phyloP scores from a whole-genome alignment of 2,329 filamentous ascomycete genomes.

The Colletotrichum spinosum region DNA sequence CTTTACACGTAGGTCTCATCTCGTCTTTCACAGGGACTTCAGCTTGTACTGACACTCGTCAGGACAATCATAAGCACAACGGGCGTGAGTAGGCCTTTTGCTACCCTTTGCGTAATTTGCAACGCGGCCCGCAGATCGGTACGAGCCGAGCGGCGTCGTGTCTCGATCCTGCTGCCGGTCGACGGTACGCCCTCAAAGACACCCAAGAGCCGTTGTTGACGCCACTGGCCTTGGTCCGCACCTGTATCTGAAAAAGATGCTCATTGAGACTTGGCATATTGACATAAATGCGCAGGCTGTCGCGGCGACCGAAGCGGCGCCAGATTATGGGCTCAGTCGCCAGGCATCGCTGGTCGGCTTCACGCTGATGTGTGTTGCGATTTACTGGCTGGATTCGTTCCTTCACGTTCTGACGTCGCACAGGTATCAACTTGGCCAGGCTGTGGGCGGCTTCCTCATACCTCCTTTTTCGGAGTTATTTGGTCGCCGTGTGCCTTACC shows the following conservation, averaged over 20 bases:
- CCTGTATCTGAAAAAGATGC: too few relatives aligned
- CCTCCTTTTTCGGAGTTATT: constrained; percentile 52
- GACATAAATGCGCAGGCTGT: constrained; percentile 10
- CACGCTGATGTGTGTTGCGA: constrained; percentile 39
- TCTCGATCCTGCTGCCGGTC: too few relatives aligned
- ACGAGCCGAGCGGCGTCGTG: neutral
- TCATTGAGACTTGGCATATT: neutral
- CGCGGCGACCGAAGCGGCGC: constrained; percentile 29
- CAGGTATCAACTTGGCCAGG: constrained; percentile 51
- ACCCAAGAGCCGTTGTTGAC: too few relatives aligned
- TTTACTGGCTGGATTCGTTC: neutral
- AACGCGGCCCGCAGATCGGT: constrained; percentile 12
- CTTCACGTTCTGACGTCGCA: neutral
- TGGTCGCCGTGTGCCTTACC: constrained; percentile 49
- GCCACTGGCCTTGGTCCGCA: too few relatives aligned
- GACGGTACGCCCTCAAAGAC: too few relatives aligned
- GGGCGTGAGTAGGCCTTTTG: constrained; percentile 11
- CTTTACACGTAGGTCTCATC: constrained; percentile 39
- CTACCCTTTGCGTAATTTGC: neutral
- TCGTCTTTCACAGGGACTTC: neutral
- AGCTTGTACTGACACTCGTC: neutral
- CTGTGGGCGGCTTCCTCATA: constrained; percentile 51
- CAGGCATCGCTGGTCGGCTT: constrained; percentile 41
- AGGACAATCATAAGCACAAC: constrained; percentile 35
- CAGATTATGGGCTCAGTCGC: constrained; percentile 22